These are phyloP conservation scores for Rosa chinensis DNA, from an alignment of 306 rosid genomes.

Conservation along the genomic window DNA sequence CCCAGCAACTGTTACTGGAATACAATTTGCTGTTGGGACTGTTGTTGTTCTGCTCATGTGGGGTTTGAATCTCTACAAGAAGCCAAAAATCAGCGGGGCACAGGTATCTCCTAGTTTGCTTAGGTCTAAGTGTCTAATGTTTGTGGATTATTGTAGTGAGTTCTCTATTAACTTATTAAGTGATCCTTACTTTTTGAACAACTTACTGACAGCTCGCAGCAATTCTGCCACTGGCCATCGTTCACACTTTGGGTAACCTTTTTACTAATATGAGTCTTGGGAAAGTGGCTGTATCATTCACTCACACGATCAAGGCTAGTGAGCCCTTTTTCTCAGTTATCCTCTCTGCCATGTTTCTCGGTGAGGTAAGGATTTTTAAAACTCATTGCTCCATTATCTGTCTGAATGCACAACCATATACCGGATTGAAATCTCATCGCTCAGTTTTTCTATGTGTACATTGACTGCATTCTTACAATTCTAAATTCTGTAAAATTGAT, in stretches of 20 bases:
- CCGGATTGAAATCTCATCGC: neutral
- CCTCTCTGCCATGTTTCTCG: constrained; percentile 89
- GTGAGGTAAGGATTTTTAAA: constrained; percentile 60
- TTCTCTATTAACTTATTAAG: neutral
- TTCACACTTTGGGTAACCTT: constrained; percentile 84
- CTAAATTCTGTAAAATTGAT: neutral
- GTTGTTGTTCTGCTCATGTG: constrained; percentile 69
- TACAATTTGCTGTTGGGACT: constrained; percentile 76
- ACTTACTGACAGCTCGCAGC: constrained; percentile 62
- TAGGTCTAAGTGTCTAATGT: neutral
- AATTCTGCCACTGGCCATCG: constrained; percentile 75
- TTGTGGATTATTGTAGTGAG: constrained; percentile 16
- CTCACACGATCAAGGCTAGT: constrained; percentile 92
- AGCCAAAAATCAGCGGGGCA: constrained; percentile 56
- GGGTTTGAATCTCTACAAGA: constrained; percentile 77
- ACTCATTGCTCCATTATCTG: neutral
- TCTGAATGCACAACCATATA: neutral
- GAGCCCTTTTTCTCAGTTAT: constrained; percentile 94
- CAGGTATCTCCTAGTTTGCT: constrained; percentile 57
- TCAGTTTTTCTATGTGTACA: neutral
- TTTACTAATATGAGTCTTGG: constrained; percentile 98
- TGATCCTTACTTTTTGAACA: constrained; percentile 8
- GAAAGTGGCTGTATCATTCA: constrained; percentile 90
- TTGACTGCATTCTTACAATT: neutral
- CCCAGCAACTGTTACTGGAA: constrained; percentile 63